Conservation (phyloP, 805 yeast species). For the Crinitomyces ghanaensis region DNA sequence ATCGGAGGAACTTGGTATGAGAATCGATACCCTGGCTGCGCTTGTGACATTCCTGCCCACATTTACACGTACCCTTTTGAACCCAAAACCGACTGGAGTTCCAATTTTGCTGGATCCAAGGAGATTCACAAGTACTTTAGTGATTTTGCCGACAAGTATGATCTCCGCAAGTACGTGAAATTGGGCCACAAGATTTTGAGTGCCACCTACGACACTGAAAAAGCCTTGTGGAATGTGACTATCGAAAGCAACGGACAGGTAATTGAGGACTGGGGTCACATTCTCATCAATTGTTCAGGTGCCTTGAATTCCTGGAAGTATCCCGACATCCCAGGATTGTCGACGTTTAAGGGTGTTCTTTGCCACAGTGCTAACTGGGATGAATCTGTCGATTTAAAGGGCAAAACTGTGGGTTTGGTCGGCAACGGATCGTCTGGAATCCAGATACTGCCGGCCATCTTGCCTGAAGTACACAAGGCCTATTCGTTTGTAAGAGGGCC, state of each 20-base stretch:
- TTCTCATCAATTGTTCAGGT: constrained; percentile 19
- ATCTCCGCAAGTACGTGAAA: constrained; percentile 13
- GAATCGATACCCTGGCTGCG: constrained; percentile 17
- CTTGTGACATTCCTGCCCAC: constrained; percentile 15
- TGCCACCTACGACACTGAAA: constrained; percentile 16
- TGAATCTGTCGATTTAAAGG: constrained; percentile 14
- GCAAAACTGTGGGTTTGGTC: constrained; percentile 23
- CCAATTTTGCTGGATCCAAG: constrained; percentile 16
- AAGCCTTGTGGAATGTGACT: constrained; percentile 9
- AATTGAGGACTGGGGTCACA: constrained; percentile 14
- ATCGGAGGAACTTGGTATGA: constrained; percentile 18
- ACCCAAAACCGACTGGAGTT: constrained; percentile 21
- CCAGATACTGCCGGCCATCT: constrained; percentile 20
- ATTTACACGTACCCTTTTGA: constrained; percentile 19
- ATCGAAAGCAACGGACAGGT: constrained; percentile 7
- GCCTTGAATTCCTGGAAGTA: constrained; percentile 21
- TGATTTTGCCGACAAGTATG: constrained; percentile 16
- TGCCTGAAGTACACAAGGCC: constrained; percentile 14
- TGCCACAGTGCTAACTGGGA: constrained; percentile 27
- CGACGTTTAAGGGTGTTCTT: constrained; percentile 21
- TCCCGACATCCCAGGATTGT: constrained; percentile 21
- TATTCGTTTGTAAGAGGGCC: constrained; percentile 16
- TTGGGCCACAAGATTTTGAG: constrained; percentile 13
- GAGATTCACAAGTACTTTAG: constrained; percentile 19
- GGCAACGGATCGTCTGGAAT: constrained; percentile 29